A percentile compares a stretch with the other conserved stretches of the same genome.
Evolutionary conservation across 176 grass and related monocot genomes (phyloP).

Genomic region (Hsuehochloa calcarea): DNA sequence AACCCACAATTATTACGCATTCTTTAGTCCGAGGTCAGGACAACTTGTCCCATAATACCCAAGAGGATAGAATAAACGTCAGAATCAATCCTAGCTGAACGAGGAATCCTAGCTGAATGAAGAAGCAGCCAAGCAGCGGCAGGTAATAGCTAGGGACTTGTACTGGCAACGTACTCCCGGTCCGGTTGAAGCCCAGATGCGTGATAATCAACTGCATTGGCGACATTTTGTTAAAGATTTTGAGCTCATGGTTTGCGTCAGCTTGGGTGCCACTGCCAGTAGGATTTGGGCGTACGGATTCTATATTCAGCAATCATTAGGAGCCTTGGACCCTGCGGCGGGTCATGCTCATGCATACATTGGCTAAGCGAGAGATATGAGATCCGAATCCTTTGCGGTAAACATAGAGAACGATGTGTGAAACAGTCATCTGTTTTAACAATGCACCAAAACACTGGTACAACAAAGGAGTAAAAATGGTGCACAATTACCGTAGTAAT

Average conservation of each 20-base stretch:
- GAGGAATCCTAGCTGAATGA: background rate
- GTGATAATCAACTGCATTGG: background rate
- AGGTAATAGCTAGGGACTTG: too few relatives aligned
- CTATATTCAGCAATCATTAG: constrained; percentile 5
- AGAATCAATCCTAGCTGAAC: background rate
- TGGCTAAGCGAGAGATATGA: too few relatives aligned
- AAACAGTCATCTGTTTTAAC: too few relatives aligned
- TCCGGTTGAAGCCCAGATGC: too few relatives aligned
- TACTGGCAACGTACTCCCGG: too few relatives aligned
- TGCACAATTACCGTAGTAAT: too few relatives aligned
- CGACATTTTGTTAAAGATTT: background rate
- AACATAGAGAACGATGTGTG: too few relatives aligned
- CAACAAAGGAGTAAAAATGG: too few relatives aligned
- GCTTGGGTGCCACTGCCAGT: background rate
- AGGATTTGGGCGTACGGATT: background rate
- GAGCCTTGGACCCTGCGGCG: background rate
- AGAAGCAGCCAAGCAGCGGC: background rate
- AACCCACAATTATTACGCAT: background rate
- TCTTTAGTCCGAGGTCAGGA: background rate
- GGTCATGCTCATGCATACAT: background rate
- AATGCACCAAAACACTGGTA: too few relatives aligned
- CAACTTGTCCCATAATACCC: background rate
- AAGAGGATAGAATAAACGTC: background rate
- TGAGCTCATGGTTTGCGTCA: background rate
- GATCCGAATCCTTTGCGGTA: too few relatives aligned